A percentile compares a stretch with the other conserved stretches of the same genome.
These are phyloP conservation scores for Aspergillus ellipticus DNA, from an alignment of 495 filamentous ascomycete genomes.

Conservation along the genomic window DNA sequence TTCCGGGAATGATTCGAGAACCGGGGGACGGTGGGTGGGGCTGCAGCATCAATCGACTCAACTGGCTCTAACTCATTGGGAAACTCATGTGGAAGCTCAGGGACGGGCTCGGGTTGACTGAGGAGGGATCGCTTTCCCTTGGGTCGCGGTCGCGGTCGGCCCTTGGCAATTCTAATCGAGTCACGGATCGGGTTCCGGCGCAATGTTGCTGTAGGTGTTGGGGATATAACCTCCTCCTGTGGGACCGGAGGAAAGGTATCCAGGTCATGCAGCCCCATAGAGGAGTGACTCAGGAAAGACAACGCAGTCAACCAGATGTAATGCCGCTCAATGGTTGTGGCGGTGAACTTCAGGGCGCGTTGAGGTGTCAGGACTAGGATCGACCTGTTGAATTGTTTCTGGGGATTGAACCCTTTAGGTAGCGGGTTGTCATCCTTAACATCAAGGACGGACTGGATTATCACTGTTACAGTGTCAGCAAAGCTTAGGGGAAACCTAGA, in stretches of 20 bases:
- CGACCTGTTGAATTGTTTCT: slow-evolving; percentile 77
- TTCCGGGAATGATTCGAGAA: slow-evolving; percentile 75
- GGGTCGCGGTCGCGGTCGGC: slow-evolving; percentile 56
- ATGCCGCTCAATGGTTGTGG: slow-evolving; percentile 75
- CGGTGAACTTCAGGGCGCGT: slow-evolving; percentile 93
- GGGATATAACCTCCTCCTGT: slow-evolving; percentile 40
- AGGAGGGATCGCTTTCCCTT: slow-evolving; percentile 41
- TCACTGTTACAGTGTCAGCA: slow-evolving; percentile 54
- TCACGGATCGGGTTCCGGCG: slow-evolving; percentile 74
- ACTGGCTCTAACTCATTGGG: slow-evolving; percentile 19
- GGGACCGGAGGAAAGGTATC: slow-evolving; percentile 53
- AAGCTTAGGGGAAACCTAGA: not conserved
- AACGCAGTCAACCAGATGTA: slow-evolving; percentile 93
- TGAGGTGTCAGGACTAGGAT: slow-evolving; percentile 93
- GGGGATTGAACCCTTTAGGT: slow-evolving; percentile 61
- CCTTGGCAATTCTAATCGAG: slow-evolving; percentile 86
- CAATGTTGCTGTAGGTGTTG: slow-evolving; percentile 39
- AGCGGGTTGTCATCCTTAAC: slow-evolving; percentile 91
- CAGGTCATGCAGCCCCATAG: slow-evolving; percentile 67
- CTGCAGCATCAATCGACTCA: slow-evolving; percentile 52
- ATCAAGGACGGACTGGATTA: slow-evolving; percentile 93
- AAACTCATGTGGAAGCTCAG: slow-evolving; percentile 29
- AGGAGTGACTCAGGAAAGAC: slow-evolving; percentile 87
- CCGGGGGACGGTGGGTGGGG: slow-evolving; percentile 75
- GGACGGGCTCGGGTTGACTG: slow-evolving; percentile 28